Percentiles rank a stretch among this genome's conserved stretches.
Evolutionary conservation across 2,329 filamentous ascomycete genomes (phyloP).

Genomic region (Fusarium siculi): DNA sequence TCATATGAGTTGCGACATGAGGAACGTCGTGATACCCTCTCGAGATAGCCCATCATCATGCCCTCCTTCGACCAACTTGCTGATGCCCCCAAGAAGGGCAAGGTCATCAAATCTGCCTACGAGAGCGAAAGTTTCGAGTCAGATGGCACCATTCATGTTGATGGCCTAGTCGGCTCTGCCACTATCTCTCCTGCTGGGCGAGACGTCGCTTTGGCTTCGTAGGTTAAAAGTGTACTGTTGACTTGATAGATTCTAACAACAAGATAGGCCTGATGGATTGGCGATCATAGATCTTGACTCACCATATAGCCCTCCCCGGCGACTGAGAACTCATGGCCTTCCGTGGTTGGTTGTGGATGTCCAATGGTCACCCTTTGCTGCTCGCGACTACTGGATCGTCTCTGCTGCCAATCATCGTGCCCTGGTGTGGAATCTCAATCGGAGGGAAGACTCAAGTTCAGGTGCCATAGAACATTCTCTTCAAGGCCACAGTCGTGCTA

Average conservation of each 20-base stretch:
- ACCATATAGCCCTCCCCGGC: constrained; percentile 85
- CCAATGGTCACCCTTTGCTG: constrained; percentile 95
- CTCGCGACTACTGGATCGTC: constrained; percentile 90
- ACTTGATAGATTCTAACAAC: not conserved
- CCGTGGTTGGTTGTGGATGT: constrained; percentile 97
- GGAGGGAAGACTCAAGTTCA: constrained; percentile 76
- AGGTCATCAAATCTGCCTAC: constrained; percentile 74
- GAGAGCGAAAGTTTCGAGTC: constrained; percentile 90
- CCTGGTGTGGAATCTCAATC: constrained; percentile 90
- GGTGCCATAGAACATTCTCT: constrained; percentile 86
- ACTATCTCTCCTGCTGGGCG: constrained; percentile 92
- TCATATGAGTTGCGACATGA: constrained; percentile 38
- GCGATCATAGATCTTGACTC: constrained; percentile 93
- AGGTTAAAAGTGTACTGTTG: constrained; percentile 46
- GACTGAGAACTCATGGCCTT: constrained; percentile 82
- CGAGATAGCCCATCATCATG: constrained; percentile 52
- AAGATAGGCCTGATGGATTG: constrained; percentile 77
- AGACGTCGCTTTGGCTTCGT: constrained; percentile 89
- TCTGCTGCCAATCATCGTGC: constrained; percentile 96
- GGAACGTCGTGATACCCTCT: constrained; percentile 35
- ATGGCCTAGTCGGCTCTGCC: constrained; percentile 84
- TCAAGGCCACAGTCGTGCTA: constrained; percentile 84
- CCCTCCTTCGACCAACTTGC: constrained; percentile 58
- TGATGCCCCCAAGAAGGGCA: constrained; percentile 64
- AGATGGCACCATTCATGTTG: constrained; percentile 85